Evolutionary conservation across 75 land plant species (phyloP), one percentile per base, ranked within the genome.

Genomic region (Selaginella moellendorffii): DNA sequence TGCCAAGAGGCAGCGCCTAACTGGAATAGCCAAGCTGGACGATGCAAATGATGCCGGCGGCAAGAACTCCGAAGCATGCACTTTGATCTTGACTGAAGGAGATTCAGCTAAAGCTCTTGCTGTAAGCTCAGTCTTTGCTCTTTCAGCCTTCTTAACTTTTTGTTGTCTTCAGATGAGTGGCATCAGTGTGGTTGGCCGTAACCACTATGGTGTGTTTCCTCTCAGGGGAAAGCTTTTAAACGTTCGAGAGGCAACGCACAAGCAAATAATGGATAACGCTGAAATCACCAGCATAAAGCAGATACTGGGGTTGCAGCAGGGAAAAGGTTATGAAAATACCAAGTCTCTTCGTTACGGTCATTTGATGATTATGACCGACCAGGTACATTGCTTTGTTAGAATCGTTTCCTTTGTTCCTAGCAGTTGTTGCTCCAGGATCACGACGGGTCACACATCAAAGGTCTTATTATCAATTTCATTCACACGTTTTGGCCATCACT

Each of bases 21-120:
- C 67, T 56, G 90, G 85, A 0, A 82, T 89, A 22, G 24, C 78
- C 5, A 95, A 95, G 67, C 81, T 95, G 24, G 90, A 83, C 36
- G 99, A 95, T 78, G 99, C 99, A 28, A 86, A 95, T 78, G 81
- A 86, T 42, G 99, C 99, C 54, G 99, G 99, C 26, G 84, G 84
- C 18, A 95, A 31, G 56, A 79, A 86, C 46, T 89, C 99, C 23
- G 84, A 89, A 0, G 76, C 80, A 46, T 95, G 99, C 36, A 95
- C 99, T 24, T 72, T 95, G 68, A 86, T 95, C 64, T 77, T 95
- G 42, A 95, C 96, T 23, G 99, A 95, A 76, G 99, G 99, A 76
- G 99, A 95, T 63, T 95, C 99, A 64, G 99, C 99, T 0, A 90
- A 89, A 65, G 88, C 96, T 56, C 91, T 95, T 70, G 97, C 99